Conservation (phyloP, 768 basidiomycete species). For the Suillus cothurnatus region DNA sequence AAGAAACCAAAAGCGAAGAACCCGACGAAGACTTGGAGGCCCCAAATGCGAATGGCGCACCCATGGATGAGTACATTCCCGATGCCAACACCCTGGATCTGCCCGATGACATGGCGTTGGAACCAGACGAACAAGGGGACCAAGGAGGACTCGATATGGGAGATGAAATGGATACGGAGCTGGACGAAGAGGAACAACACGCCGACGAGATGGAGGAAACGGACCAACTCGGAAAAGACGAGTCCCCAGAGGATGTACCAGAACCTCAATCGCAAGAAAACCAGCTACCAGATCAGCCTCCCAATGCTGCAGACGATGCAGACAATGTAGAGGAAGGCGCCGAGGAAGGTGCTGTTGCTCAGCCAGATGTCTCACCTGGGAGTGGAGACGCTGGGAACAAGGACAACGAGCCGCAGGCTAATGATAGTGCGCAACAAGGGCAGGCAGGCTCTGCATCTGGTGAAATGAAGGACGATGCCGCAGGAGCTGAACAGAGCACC, state of each 20-base stretch:
- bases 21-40: conserved; percentile 41
- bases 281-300: conserved; percentile 10
- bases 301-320: conserved; percentile 21
- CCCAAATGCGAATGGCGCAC: conserved; percentile 57
- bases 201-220: conserved; percentile 34
- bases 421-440: conserved; percentile 22
- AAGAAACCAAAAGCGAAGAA: conserved; percentile 31
- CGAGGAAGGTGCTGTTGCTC: conserved; percentile 31
- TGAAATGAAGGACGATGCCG: conserved; percentile 2
- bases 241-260: conserved; percentile 29
- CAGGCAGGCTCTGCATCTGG: conserved; percentile 24
- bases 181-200: conserved; percentile 30
- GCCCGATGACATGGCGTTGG: conserved; percentile 82
- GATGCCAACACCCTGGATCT: conserved; percentile 86
- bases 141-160: conserved; percentile 28
- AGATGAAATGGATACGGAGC: conserved; percentile 40
- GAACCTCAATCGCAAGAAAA: conserved; percentile 26
- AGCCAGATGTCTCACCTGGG: conserved; percentile 38
- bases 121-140: conserved; percentile 35
- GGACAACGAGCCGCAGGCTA: conserved; percentile 16
- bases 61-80: conserved; percentile 74
- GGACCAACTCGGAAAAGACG: conserved; percentile 17
- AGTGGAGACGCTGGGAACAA: conserved; percentile 24
- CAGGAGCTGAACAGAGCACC: conserved; percentile 27
- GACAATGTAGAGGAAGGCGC: conserved; percentile 34